Base-by-base conservation (phyloP, 257 asterid species). In the Datura wrightii region DNA sequence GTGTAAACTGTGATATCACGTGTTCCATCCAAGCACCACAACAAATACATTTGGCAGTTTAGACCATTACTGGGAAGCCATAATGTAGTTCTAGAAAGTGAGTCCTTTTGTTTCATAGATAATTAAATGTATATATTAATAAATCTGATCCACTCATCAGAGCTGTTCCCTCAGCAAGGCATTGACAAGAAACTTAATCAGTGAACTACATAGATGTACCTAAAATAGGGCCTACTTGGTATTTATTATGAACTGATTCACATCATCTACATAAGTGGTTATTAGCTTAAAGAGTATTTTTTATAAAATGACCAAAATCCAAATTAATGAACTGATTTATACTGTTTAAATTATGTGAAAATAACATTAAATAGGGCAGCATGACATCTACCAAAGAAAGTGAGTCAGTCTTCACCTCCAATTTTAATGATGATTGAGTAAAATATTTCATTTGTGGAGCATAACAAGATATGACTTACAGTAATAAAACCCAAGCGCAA, bases 401-500 rank as follows among this genome's bases (percentile, higher is more conserved):
- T 3, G 46, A 24, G 60, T 48, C 60, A 50, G 46, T 50, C 62
- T 31, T 48, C 31, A 50, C 14, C 9, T 76, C 42, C 82, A 52
- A 31, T 8, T 31, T 76, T 14, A 76, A 76, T 31, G 81, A 50
- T 14, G 8, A 76, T 76, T 24, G 63, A 76, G 44, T 15, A 18
- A 76, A 31, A 76, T 50, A 76, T 31, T 50, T 76, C 82, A 50
- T 3, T 76, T 13, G 46, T 76, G 70, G 80, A 84, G 83, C 36
- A 85, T 48, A 36, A 76, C 62, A 50, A 16, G 50, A 13, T 31
- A 76, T 31, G 63, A 84, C 93, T 92, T 89, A 93, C 99, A 10
- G 94, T 92, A 79, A 96, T 84, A 84, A 96, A 96, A 48, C 98
- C 98, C 44, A 92, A 82, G 86, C 99, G 93, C 84, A 94, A 90